A percentile compares a stretch with the other conserved stretches of the same genome.
Conservation (phyloP, 192 early-diverging fungal genomes). For the Endogone sp. region DNA sequence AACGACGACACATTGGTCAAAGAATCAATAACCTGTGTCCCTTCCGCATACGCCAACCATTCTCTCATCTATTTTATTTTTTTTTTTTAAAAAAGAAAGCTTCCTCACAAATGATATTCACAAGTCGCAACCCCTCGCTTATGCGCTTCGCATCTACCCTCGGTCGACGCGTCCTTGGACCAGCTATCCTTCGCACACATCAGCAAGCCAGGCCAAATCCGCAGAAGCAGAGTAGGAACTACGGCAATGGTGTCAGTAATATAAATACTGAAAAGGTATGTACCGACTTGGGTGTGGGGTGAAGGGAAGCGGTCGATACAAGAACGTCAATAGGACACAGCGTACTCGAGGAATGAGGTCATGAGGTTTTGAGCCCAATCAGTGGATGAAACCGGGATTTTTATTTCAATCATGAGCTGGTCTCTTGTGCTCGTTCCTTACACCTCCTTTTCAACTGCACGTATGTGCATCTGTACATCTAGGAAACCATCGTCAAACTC, state of each 20-base stretch:
- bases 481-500: conserved; percentile 84
- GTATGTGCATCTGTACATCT: not conserved
- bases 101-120: not conserved
- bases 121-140: not conserved
- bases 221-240: not conserved
- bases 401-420: no score
- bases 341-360: not conserved
- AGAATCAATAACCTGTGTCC: no score
- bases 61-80: not conserved
- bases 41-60: not conserved
- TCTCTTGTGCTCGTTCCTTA: no score
- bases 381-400: no score
- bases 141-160: not conserved
- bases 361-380: not conserved
- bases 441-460: no score
- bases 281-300: no score
- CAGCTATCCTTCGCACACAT: not conserved
- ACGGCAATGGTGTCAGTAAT: not conserved
- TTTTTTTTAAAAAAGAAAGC: no score
- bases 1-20: no score
- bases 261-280: not conserved
- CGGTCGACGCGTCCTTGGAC: not conserved
- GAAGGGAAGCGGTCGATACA: no score
- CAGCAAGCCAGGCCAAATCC: not conserved
- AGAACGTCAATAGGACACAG: no score